Conservation (phyloP, 495 filamentous ascomycete genomes). For the Bryoglossum gracile region DNA sequence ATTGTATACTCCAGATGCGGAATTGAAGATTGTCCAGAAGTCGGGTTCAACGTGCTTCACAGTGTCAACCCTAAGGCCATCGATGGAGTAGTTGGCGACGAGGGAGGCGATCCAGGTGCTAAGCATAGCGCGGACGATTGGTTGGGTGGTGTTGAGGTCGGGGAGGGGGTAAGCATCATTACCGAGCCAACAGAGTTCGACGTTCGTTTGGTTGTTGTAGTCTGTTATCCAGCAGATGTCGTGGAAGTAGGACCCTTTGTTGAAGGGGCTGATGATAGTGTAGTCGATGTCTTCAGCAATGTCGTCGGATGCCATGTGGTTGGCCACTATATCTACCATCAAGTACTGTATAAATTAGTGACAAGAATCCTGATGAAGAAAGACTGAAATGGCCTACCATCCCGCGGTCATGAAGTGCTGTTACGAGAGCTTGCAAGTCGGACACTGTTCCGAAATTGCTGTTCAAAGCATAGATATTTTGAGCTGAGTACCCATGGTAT, state of each 20-base stretch:
- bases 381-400: conserved; percentile 37
- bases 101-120: conserved; percentile 50
- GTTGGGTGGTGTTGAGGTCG: conserved; percentile 58
- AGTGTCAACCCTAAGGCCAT: conserved; percentile 71
- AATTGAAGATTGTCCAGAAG: conserved; percentile 60
- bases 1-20: conserved; percentile 61
- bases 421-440: conserved; percentile 53
- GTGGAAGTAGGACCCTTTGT: conserved; percentile 51
- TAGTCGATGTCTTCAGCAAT: neutral
- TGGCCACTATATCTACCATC: conserved; percentile 14
- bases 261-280: conserved; percentile 5
- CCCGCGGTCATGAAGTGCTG: conserved; percentile 49
- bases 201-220: conserved; percentile 41
- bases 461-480: conserved; percentile 57
- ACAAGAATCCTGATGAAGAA: neutral
- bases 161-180: conserved; percentile 52
- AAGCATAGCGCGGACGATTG: conserved; percentile 49
- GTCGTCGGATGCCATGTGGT: conserved; percentile 7
- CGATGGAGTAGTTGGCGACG: conserved; percentile 34
- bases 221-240: conserved; percentile 51
- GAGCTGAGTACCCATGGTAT: conserved; percentile 71
- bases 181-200: conserved; percentile 54
- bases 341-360: too few species aligned
- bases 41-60: conserved; percentile 60
- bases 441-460: conserved; percentile 55